Conservation (phyloP, 176 grass and related monocot species). For the Puya raimondii region DNA sequence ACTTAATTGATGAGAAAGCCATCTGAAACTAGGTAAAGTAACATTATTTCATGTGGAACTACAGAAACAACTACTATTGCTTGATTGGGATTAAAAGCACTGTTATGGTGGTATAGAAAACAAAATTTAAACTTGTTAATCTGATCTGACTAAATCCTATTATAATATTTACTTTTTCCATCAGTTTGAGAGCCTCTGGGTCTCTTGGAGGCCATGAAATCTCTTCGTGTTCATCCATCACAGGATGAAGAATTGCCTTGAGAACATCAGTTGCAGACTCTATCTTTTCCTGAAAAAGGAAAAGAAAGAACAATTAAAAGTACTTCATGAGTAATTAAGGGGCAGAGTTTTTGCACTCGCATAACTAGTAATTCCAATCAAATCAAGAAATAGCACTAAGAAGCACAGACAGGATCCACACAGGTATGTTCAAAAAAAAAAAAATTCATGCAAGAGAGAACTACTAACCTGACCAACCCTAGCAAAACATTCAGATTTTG, state of each 20-base stretch:
- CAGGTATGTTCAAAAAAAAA: too few species aligned
- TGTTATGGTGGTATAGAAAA: not conserved
- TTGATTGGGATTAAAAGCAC: not conserved
- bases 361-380: not conserved
- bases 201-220: constrained; percentile 73
- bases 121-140: not conserved
- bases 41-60: not conserved
- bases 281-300: constrained; percentile 70
- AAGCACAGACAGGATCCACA: not conserved
- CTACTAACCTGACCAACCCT: too few species aligned
- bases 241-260: constrained; percentile 71
- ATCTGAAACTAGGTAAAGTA: not conserved
- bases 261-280: constrained; percentile 83
- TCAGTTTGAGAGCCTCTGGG: constrained; percentile 49
- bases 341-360: not conserved
- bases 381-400: not conserved
- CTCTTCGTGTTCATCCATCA: constrained; percentile 53
- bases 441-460: too few species aligned
- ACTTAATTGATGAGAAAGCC: not conserved
- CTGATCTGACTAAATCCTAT: not conserved
- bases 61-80: not conserved
- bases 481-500: too few species aligned
- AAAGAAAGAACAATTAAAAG: constrained; percentile 9
- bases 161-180: constrained; percentile 54
- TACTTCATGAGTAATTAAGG: not conserved